These are phyloP conservation scores for Fusarium chlamydosporum DNA, from an alignment of 2,329 filamentous ascomycete species.

Conservation along the genomic window DNA sequence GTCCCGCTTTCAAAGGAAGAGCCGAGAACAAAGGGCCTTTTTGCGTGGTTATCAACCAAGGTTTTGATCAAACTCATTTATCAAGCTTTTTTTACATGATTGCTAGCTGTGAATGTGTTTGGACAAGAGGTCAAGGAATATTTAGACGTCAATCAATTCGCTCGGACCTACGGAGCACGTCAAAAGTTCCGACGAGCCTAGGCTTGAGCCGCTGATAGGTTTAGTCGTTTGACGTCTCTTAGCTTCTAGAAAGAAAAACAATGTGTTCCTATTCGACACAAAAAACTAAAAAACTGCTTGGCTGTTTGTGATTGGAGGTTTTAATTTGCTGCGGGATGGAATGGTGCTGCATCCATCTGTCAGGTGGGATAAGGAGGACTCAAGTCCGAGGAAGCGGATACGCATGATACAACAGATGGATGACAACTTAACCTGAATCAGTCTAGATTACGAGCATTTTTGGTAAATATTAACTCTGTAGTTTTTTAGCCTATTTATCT, in stretches of 20 bases:
- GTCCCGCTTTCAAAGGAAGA: not conserved
- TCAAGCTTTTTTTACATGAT: too few relatives aligned
- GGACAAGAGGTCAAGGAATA: too few relatives aligned
- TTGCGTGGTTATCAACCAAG: not conserved
- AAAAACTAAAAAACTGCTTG: not conserved
- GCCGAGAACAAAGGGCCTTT: too few relatives aligned
- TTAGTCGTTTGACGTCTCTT: not conserved
- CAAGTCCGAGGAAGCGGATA: conserved; percentile 1
- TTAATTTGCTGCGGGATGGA: conserved; percentile 9
- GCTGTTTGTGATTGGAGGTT: not conserved
- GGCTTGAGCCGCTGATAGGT: not conserved
- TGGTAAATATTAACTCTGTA: not conserved
- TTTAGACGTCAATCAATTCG: too few relatives aligned
- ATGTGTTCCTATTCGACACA: not conserved
- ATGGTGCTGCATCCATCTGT: not conserved
- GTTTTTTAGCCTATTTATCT: not conserved
- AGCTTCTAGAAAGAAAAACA: conserved; percentile 4
- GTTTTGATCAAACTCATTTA: not conserved
- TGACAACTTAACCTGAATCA: not conserved
- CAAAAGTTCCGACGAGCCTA: too few relatives aligned
- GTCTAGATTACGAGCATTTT: conserved; percentile 3
- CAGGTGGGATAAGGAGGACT: not conserved
- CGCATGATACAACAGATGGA: not conserved
- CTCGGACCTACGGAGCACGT: too few relatives aligned
- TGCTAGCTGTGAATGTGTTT: too few relatives aligned